Percentiles rank a stretch among this genome's conserved stretches.
Evolutionary conservation across 352 stramenopile genomes (phyloP).

Genomic region (Globisporangium megalacanthum): DNA sequence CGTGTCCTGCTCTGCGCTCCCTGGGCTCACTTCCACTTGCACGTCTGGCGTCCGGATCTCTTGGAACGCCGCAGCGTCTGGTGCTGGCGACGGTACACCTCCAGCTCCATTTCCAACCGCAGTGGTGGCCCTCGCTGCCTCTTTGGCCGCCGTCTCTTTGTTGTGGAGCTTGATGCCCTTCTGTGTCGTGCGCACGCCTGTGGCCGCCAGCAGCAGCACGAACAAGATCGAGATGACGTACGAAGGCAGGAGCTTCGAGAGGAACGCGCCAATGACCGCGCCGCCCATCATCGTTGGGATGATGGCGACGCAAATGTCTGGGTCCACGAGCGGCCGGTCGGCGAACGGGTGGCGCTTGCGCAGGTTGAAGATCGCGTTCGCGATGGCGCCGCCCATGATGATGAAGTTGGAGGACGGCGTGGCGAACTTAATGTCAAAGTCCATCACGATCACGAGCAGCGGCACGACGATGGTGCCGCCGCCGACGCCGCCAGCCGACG

Average conservation of each 20-base stretch:
- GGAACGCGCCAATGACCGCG: slow-evolving; percentile 43
- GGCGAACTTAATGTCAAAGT: slow-evolving; percentile 62
- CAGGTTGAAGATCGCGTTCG: slow-evolving; percentile 60
- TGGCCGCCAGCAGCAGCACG: slow-evolving; percentile 31
- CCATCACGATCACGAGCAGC: slow-evolving; percentile 54
- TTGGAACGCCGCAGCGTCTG: slow-evolving; percentile 5
- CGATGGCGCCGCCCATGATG: slow-evolving; percentile 57
- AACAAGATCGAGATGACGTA: slow-evolving; percentile 60
- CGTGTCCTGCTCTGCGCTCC: slow-evolving; percentile 1
- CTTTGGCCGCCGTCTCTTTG: slow-evolving; percentile 27
- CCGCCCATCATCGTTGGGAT: slow-evolving; percentile 59
- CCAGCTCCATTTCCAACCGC: not conserved
- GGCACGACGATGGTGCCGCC: slow-evolving; percentile 51
- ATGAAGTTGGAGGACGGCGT: slow-evolving; percentile 57
- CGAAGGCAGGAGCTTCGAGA: slow-evolving; percentile 53
- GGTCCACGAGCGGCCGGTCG: slow-evolving; percentile 51
- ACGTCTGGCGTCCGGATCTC: slow-evolving; percentile 8
- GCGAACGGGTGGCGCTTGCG: slow-evolving; percentile 53
- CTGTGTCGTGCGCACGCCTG: slow-evolving; percentile 27
- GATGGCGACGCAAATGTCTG: slow-evolving; percentile 50
- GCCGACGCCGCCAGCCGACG: slow-evolving; percentile 42
- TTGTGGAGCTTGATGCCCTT: slow-evolving; percentile 32
- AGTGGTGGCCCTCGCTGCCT: slow-evolving; percentile 9
- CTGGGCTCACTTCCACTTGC: slow-evolving; percentile 4
- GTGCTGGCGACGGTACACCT: not conserved